Conservation (phyloP, 805 yeast species). For the Ogataea kodamae region DNA sequence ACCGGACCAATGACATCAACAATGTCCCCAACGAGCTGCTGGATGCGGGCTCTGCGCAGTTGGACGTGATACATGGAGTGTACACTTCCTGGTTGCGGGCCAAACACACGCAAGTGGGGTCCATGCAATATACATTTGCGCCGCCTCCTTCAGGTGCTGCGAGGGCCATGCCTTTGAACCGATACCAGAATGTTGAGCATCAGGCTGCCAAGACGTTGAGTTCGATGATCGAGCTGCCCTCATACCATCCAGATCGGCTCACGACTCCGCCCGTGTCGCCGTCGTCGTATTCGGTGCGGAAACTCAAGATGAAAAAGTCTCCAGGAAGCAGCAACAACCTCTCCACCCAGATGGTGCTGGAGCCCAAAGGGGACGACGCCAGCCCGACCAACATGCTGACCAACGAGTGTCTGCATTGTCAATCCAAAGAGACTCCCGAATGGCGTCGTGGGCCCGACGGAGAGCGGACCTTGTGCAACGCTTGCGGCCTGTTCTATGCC, state of each 20-base stretch:
- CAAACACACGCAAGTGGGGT: no score
- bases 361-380: slow-evolving; percentile 5
- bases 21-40: slow-evolving; percentile 20
- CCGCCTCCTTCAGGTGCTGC: slow-evolving; percentile 3
- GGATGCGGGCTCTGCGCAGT: slow-evolving; percentile 19
- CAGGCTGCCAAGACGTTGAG: slow-evolving; percentile 30
- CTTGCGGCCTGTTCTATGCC: slow-evolving; percentile 75
- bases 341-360: slow-evolving; percentile 5
- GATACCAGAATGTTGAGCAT: slow-evolving; percentile 24
- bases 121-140: slow-evolving; percentile 9
- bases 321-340: slow-evolving; percentile 8
- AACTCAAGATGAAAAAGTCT: slow-evolving; percentile 18
- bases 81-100: slow-evolving; percentile 19
- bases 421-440: slow-evolving; percentile 65
- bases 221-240: slow-evolving; percentile 21
- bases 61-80: slow-evolving; percentile 12
- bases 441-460: slow-evolving; percentile 86
- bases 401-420: slow-evolving; percentile 38
- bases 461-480: slow-evolving; percentile 72
- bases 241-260: slow-evolving; percentile 13
- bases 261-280: slow-evolving; percentile 27
- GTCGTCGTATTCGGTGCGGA: slow-evolving; percentile 20
- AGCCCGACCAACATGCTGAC: slow-evolving; percentile 4
- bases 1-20: slow-evolving; percentile 9
- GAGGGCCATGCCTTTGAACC: slow-evolving; percentile 4